Evolutionary conservation across 345 rosid genomes (phyloP).

Genomic region (Acer negundo): DNA sequence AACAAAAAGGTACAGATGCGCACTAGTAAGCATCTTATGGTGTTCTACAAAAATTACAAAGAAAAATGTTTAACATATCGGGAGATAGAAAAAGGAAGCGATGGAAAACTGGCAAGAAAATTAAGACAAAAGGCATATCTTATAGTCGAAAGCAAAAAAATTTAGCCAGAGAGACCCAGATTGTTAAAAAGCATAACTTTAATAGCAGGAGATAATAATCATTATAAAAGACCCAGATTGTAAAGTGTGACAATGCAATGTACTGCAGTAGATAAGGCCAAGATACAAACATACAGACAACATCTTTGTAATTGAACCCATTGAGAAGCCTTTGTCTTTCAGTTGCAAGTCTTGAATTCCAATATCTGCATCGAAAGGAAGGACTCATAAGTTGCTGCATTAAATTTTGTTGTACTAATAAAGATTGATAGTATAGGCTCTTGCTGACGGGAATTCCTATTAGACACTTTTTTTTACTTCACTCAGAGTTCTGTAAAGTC

Average conservation of each 20-base stretch:
- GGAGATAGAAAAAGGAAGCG: neutral
- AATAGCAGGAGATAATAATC: neutral
- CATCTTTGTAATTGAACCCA: slow-evolving; percentile 61
- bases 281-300: slow-evolving; percentile 68
- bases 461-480: slow-evolving; percentile 7
- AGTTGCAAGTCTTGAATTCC: slow-evolving; percentile 91
- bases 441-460: neutral
- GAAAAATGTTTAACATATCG: neutral
- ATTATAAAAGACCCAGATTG: slow-evolving; percentile 8
- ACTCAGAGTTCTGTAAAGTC: neutral
- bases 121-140: neutral
- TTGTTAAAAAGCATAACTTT: neutral
- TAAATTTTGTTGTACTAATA: neutral
- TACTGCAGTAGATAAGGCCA: slow-evolving; percentile 10
- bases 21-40: slow-evolving; percentile 16
- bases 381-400: slow-evolving; percentile 1
- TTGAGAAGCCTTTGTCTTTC: slow-evolving; percentile 82
- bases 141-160: too few species aligned
- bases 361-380: slow-evolving; percentile 57
- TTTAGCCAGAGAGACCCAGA: neutral
- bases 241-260: neutral
- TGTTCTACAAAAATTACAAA: neutral
- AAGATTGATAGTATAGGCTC: neutral
- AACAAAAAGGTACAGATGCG: slow-evolving; percentile 3
- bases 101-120: neutral